A percentile compares a stretch with the other conserved stretches of the same genome.
phyloP scores from a whole-genome alignment of 345 rosid species.

The Aethionema arabicum region DNA sequence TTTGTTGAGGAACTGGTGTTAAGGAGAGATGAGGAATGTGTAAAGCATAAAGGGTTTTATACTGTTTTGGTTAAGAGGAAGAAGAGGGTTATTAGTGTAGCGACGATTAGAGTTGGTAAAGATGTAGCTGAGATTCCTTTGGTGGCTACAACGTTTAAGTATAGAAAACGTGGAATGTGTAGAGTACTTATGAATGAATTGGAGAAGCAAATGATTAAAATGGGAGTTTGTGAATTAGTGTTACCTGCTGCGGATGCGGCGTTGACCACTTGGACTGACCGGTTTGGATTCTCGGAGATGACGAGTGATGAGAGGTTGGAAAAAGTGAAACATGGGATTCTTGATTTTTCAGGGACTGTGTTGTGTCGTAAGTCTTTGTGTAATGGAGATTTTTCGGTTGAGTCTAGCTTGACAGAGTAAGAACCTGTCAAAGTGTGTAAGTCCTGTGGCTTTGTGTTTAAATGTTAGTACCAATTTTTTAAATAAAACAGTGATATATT shows the following conservation, averaged over 20 bases:
- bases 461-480: too few relatives aligned
- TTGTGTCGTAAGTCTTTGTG: conserved; percentile 43
- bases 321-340: conserved; percentile 28
- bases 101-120: conserved; percentile 59
- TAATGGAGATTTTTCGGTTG: conserved; percentile 11
- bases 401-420: conserved; percentile 23
- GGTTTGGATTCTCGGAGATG: conserved; percentile 47
- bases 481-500: too few relatives aligned
- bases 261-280: conserved; percentile 44
- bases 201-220: conserved; percentile 51
- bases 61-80: conserved; percentile 52
- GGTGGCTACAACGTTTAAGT: conserved; percentile 50
- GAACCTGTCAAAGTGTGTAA: background rate
- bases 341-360: conserved; percentile 44
- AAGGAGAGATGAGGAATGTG: conserved; percentile 4
- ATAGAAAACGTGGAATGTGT: conserved; percentile 65
- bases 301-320: conserved; percentile 29
- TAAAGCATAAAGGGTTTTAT: conserved; percentile 49
- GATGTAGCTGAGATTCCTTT: conserved; percentile 70
- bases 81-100: conserved; percentile 54
- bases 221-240: conserved; percentile 47
- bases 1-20: conserved; percentile 59
- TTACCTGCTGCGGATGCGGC: conserved; percentile 43
- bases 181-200: conserved; percentile 51
- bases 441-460: too few relatives aligned